Percentiles rank a stretch among this genome's conserved stretches.
phyloP scores from a whole-genome alignment of 116 monocot genomes.

The Zostera marina region DNA sequence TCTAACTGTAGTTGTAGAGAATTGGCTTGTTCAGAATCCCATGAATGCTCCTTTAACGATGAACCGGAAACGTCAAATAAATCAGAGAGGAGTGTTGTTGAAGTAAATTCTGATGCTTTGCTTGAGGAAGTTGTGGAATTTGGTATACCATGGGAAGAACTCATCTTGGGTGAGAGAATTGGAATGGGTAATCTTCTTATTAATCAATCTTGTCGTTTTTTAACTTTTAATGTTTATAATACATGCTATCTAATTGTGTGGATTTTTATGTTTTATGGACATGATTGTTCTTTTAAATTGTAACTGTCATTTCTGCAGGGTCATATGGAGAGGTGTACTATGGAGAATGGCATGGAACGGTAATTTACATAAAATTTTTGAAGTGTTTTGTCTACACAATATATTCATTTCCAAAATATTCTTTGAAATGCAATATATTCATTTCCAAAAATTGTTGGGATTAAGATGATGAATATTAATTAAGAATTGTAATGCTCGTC shows the following conservation, averaged over 20 bases:
- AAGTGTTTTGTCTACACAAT: neutral
- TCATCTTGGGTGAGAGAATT: conserved; percentile 50
- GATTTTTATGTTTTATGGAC: neutral
- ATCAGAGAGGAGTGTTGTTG: conserved; percentile 39
- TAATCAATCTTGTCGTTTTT: neutral
- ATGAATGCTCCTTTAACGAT: conserved; percentile 4
- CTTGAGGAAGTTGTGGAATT: conserved; percentile 53
- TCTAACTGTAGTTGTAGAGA: neutral
- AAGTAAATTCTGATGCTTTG: conserved; percentile 41
- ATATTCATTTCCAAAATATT: neutral
- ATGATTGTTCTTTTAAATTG: conserved; percentile 4
- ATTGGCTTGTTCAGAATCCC: conserved; percentile 1
- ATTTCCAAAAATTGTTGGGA: too few species aligned
- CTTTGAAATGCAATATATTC: too few species aligned
- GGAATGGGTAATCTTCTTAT: conserved; percentile 34
- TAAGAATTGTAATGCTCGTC: too few species aligned
- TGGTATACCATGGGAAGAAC: conserved; percentile 72
- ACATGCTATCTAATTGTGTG: neutral
- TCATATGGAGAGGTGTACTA: conserved; percentile 73
- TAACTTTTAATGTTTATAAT: neutral
- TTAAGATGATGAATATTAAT: too few species aligned
- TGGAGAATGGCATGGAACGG: conserved; percentile 82
- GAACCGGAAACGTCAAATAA: conserved; percentile 34
- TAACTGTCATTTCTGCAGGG: conserved; percentile 14
- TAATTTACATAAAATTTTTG: conserved; percentile 14